Conservation (phyloP, 2,329 filamentous ascomycete species). For the Zasmidium cellare region DNA sequence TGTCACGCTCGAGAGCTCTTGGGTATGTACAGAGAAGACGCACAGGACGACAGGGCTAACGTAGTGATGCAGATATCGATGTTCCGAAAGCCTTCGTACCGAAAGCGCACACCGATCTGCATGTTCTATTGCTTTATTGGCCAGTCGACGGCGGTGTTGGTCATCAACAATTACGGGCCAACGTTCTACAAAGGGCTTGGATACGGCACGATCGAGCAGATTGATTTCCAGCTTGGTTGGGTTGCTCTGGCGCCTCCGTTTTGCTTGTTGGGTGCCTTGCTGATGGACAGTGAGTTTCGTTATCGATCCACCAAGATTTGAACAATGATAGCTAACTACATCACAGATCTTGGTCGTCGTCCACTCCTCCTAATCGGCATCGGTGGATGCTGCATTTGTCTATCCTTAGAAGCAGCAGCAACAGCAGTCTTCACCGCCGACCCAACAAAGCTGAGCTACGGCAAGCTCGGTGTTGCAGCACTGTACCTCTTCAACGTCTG, state of each 20-base stretch:
- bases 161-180: conserved; percentile 5
- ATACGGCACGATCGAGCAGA: background rate
- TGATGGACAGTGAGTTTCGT: background rate
- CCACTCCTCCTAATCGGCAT: background rate
- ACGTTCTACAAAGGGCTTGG: background rate
- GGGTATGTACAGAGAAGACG: background rate
- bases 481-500: conserved; percentile 2
- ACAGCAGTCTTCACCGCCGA: background rate
- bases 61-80: background rate
- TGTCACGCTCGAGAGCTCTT: conserved; percentile 5
- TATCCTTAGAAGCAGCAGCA: background rate
- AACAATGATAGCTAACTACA: background rate
- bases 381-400: background rate
- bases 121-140: conserved; percentile 2
- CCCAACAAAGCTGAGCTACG: background rate
- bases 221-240: conserved; percentile 1
- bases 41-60: no score
- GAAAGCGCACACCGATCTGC: conserved; percentile 3
- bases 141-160: conserved; percentile 5
- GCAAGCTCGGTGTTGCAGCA: background rate
- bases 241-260: background rate
- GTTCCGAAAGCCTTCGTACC: conserved; percentile 6
- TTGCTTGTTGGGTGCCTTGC: background rate
- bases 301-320: background rate
- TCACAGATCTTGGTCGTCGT: background rate